phyloP scores from a whole-genome alignment of 2,329 filamentous ascomycete genomes.

The Beauveria australis region DNA sequence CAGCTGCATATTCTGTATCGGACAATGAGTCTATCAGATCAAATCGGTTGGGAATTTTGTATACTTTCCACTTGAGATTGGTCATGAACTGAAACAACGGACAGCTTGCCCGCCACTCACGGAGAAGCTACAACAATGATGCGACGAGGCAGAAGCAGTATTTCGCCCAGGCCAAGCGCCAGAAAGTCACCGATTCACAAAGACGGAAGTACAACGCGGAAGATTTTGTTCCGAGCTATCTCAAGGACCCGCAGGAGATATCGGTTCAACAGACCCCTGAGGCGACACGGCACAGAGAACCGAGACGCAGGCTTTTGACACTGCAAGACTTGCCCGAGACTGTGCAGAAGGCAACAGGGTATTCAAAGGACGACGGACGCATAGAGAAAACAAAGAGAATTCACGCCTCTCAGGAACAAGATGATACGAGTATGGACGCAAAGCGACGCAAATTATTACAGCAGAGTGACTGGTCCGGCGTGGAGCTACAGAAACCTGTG shows the following conservation, averaged over 20 bases:
- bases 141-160: constrained; percentile 28
- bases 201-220: background rate
- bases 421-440: background rate
- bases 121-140: constrained; percentile 26
- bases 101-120: constrained; percentile 27
- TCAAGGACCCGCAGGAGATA: background rate
- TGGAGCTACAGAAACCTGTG: constrained; percentile 23
- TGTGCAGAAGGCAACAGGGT: background rate
- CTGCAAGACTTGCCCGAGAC: background rate
- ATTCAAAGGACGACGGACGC: background rate
- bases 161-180: constrained; percentile 25
- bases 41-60: background rate
- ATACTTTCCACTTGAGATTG: background rate
- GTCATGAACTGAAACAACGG: constrained; percentile 37
- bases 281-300: background rate
- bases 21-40: background rate
- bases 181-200: background rate
- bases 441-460: constrained; percentile 14
- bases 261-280: background rate
- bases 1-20: background rate
- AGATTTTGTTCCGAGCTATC: constrained; percentile 22
- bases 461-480: constrained; percentile 22
- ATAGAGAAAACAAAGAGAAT: background rate
- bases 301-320: background rate
- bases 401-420: background rate